These are phyloP conservation scores for Geranomyces variabilis DNA, from an alignment of 192 early-diverging fungal genomes.

Conservation along the genomic window DNA sequence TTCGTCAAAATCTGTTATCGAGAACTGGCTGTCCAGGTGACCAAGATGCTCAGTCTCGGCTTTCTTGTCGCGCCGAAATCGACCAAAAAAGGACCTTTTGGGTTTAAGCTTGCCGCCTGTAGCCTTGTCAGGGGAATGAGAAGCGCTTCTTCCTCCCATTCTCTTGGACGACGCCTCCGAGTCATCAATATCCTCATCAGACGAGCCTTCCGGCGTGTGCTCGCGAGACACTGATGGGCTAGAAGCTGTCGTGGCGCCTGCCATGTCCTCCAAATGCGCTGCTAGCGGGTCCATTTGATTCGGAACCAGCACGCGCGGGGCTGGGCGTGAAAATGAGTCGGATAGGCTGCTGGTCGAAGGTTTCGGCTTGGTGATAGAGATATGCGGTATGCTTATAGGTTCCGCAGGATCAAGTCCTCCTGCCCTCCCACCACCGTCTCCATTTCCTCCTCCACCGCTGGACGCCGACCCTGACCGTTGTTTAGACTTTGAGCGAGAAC, in stretches of 20 bases:
- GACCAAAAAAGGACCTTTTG: conserved; percentile 22
- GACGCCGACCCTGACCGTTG: not conserved
- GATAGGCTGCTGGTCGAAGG: not conserved
- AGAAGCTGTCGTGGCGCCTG: not conserved
- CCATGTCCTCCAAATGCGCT: conserved; percentile 24
- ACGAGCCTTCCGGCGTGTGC: conserved; percentile 16
- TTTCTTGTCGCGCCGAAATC: conserved; percentile 26
- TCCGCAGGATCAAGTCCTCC: not conserved
- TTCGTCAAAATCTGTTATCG: conserved; percentile 20
- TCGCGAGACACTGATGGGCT: not conserved
- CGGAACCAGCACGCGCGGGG: not conserved
- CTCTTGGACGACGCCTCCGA: not conserved
- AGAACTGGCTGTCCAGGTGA: conserved; percentile 12
- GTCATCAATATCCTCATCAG: conserved; percentile 23
- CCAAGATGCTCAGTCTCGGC: conserved; percentile 1
- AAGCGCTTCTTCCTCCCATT: not conserved
- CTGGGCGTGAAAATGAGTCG: not conserved
- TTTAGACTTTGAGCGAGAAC: conserved; percentile 2
- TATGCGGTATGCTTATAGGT: conserved; percentile 1
- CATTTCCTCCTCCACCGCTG: not conserved
- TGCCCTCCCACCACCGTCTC: not conserved
- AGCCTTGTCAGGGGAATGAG: not conserved
- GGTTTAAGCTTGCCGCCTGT: conserved; percentile 9
- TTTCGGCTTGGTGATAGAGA: conserved; percentile 1
- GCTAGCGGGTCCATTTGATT: conserved; percentile 28